Evolutionary conservation across 768 basidiomycete genomes (phyloP).

Genomic region (Suillus sp.): DNA sequence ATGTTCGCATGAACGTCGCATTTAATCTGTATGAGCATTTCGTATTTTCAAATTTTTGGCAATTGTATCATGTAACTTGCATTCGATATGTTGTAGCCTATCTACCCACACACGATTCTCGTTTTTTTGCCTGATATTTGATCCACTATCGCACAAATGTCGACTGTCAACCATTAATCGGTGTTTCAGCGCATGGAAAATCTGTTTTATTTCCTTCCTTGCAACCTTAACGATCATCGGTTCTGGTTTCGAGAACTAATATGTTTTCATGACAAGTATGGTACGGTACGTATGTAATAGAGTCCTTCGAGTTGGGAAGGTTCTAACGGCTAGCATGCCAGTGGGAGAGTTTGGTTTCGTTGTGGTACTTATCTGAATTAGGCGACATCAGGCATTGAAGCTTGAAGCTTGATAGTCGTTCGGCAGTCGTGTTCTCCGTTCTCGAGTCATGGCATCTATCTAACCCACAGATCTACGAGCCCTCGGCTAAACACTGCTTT

Average conservation of each 20-base stretch:
- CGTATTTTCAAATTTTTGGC: background rate
- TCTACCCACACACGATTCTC: background rate
- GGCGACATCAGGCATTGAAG: background rate
- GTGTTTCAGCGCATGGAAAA: background rate
- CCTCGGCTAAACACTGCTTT: background rate
- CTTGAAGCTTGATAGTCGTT: background rate
- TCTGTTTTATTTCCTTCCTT: background rate
- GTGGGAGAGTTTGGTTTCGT: background rate
- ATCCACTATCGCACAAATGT: background rate
- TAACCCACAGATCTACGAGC: too few relatives aligned
- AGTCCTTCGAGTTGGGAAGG: too few relatives aligned
- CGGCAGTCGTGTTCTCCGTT: background rate
- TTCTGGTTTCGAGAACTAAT: background rate
- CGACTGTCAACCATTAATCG: background rate
- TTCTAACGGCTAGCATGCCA: too few relatives aligned
- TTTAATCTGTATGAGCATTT: background rate
- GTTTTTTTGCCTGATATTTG: background rate
- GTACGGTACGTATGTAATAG: too few relatives aligned
- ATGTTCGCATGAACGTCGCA: constrained; percentile 13
- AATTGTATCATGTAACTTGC: constrained; percentile 7
- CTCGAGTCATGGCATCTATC: background rate
- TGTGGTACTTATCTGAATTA: background rate
- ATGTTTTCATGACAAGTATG: background rate
- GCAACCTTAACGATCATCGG: background rate
- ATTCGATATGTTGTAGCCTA: constrained; percentile 5